Base-by-base conservation (phyloP, 768 basidiomycete species). In the Termitomyces titanicus region DNA sequence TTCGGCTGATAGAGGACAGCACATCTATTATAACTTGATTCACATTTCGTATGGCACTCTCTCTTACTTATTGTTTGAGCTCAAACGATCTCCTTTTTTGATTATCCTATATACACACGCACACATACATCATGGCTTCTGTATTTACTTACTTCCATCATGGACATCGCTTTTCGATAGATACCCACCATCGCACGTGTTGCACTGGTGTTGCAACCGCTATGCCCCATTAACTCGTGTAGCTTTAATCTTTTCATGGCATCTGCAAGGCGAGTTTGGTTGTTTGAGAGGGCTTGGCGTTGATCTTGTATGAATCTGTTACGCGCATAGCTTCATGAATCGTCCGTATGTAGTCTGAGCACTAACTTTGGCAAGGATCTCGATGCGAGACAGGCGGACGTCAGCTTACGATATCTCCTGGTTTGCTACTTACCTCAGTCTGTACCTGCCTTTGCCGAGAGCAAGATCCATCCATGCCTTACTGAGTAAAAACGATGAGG, bases 101-200 rank as follows among this genome's bases (percentile, higher is more conserved):
- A 38, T 38, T 38, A 39, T 52, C 49, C 45, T 49, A 49, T 49
- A 38, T 54, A 45, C n/a, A 27, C 47, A 15, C 29, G 12, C 20
- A 39, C 20, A 40, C 35, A 22, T 37, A 37, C 47, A 44, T 37
- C 34, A 57, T 57, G 29, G 35, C 51, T 46, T 40, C 34, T 55
- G 53, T 61, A 58, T 55, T 39, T 34, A 34, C 50, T 33, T 53
- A 27, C 6, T 46, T 40, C 15, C 47, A 20, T 53, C 43, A 45
- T 57, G 45, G 53, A 61, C 56, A 60, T 54, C 48, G 47, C 35
- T 47, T 60, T 42, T 50, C 33, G 17, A 43, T 57, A 57, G 54
- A 61, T 61, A 61, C 60, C 60, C 60, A 4, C 34, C 29, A 18
- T 37, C n/a, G n/a, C n/a, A 29, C 17, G 15, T 3, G 35, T 37